Evolutionary conservation across 345 rosid genomes (phyloP), one percentile per base, ranked within the genome.

Genomic region (Dipteronia dyeriana): DNA sequence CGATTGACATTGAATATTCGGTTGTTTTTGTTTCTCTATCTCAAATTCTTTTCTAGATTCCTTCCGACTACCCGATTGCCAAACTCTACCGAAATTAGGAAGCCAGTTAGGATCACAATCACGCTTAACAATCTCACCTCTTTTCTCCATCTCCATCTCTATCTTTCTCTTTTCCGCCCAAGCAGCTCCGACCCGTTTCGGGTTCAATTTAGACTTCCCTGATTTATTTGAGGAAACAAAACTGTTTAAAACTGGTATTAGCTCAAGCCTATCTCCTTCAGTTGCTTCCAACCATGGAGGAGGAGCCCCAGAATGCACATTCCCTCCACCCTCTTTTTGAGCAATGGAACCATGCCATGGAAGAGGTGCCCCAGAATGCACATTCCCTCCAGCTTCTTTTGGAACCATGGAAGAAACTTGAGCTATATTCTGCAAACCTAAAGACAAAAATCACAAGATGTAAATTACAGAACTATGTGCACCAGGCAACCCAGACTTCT

Each of bases 21-120:
- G 81, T 60, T 82, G 78, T 71, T 89, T 89, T 70, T 79, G 85
- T 72, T 91, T 91, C 83, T 94, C 91, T 81, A 68, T 83, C 80
- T 92, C 94, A 84, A 90, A 94, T 82, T 97, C 94, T 85, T 90
- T 94, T 79, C 95, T 87, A 23, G 97, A 94, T 84, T 92, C 97
- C 82, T 85, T 97, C 56, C 97, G 81, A 78, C 90, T 87, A 73
- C 97, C 98, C 66, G 95, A 90, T 79, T 96, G 96, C 98, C 99
- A 97, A 79, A 97, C 98, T 75, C 98, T 88, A 77, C 98, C 98
- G 81, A 96, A 94, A 78, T 92, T 88, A 34, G 98, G 98, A 82
- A 94, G 98, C 97, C 98, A 96, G 85, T 85, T 81, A 71, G 89
- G 73, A 78, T 87, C 88, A 75, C 68, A 78, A 45, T 81, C 86